A percentile compares a stretch with the other conserved stretches of the same genome.
Evolutionary conservation across 2,329 filamentous ascomycete species (phyloP).

Genomic region (Aspergillus sp.): DNA sequence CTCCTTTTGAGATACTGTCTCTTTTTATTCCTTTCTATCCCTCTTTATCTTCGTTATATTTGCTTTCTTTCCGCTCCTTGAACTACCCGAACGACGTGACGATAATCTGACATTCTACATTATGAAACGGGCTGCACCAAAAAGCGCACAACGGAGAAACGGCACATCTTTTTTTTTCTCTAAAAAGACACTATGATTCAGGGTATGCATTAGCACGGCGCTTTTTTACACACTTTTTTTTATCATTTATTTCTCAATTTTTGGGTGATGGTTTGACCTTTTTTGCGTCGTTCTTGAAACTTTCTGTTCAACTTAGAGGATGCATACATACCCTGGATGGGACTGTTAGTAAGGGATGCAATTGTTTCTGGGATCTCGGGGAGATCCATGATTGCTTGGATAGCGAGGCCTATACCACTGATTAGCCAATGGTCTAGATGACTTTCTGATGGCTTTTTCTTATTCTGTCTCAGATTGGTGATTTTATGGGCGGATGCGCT

Average conservation of each 20-base stretch:
- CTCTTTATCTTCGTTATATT: slow-evolving; percentile 6
- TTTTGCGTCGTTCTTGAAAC: slow-evolving; percentile 3
- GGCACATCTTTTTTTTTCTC: background rate
- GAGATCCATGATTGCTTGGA: background rate
- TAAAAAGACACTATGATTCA: slow-evolving; percentile 5
- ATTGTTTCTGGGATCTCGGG: background rate
- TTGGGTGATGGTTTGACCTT: background rate
- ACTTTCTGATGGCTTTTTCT: background rate
- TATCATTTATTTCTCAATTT: slow-evolving; percentile 1
- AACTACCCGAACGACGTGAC: slow-evolving; percentile 10
- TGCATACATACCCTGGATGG: background rate
- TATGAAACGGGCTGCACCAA: slow-evolving; percentile 12
- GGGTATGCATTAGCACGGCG: slow-evolving; percentile 20
- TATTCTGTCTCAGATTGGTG: background rate
- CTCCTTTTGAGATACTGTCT: background rate
- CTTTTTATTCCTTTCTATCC: background rate
- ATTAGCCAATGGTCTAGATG: background rate
- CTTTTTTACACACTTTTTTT: slow-evolving; percentile 10
- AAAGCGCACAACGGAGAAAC: slow-evolving; percentile 9
- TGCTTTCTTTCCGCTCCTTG: slow-evolving; percentile 7
- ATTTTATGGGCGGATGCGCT: background rate
- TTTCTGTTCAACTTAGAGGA: slow-evolving; percentile 9
- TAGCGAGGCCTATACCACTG: background rate
- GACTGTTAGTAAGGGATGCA: background rate
- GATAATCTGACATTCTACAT: slow-evolving; percentile 14